Evolutionary conservation across 495 filamentous ascomycete species (phyloP), one percentile per base, ranked within the genome.

Genomic region (Entonaema liquescens): DNA sequence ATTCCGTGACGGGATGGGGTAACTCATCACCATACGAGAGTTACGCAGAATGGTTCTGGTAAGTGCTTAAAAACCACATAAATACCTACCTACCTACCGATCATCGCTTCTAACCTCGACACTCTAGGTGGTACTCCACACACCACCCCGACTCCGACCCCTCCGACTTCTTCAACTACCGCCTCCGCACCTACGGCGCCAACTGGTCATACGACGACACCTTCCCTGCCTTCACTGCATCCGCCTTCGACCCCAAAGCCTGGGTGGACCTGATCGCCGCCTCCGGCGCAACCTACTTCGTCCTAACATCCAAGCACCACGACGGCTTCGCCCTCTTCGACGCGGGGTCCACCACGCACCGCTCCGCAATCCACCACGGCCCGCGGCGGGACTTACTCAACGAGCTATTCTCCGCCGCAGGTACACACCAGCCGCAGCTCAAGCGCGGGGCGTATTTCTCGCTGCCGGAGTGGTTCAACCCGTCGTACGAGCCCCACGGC

Each of bases 181-280:
- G 85, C 21, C 76, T 85, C 0, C 67, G 79, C 26, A 85, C 79
- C 0, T 89, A 85, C 67, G 86, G 86, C 8, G 75, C 72, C 7
- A 62, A 85, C 31, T 74, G 83, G 61, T 79, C 81, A 5, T 89
- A 89, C 71, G 86, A 89, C 67, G 85, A 89, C 71, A 85, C 83
- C 44, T 84, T 88, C 70, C 70, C 79, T 3, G 76, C 86, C 59
- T 89, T 89, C 75, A 87, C 84, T 1, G 85, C 83, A 0, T 72
- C 71, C 11, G 67, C 60, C 15, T 89, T 77, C 68, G 76, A 86
- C 76, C 80, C 86, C 0, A 84, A 84, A 61, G 81, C 76, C 12
- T 89, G 86, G 86, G 85, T 88, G 0, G 85, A 88, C 70, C 79
- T 89, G 0, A 83, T 89, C 65, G 81, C 81, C 0, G 85, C 83